These are phyloP conservation scores for Colletotrichum sp. DNA, from an alignment of 2,329 filamentous ascomycete genomes.

Conservation along the genomic window DNA sequence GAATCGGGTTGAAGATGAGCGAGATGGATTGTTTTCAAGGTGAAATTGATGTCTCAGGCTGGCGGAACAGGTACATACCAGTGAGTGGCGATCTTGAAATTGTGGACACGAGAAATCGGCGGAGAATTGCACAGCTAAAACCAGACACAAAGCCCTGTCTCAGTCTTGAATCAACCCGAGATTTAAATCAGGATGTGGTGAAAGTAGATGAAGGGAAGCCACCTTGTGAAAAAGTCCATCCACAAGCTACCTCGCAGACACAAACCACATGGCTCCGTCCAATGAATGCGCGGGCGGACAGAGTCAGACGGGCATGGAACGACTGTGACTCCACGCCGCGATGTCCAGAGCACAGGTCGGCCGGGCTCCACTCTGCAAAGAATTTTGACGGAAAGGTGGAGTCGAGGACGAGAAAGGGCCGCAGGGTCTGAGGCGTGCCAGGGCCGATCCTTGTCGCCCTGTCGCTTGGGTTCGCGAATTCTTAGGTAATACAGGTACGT, in stretches of 20 bases:
- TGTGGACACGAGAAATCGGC: slow-evolving; percentile 4
- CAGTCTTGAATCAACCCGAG: not conserved
- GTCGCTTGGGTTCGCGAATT: not conserved
- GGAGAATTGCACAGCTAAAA: not conserved
- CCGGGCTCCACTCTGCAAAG: slow-evolving; percentile 17
- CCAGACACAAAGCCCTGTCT: slow-evolving; percentile 12
- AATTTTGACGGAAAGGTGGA: slow-evolving; percentile 21
- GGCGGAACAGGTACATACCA: not conserved
- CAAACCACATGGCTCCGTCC: slow-evolving; percentile 6
- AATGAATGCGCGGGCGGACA: not conserved
- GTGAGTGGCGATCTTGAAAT: slow-evolving; percentile 8
- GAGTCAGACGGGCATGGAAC: not conserved
- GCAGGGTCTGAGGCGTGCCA: slow-evolving; percentile 1
- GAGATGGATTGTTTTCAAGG: not conserved
- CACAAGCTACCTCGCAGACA: not conserved
- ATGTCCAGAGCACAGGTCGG: not conserved
- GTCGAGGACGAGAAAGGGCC: not conserved
- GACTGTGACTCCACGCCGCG: slow-evolving; percentile 9
- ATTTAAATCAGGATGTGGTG: not conserved
- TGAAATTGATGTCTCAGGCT: slow-evolving; percentile 7
- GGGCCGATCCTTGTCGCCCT: not conserved
- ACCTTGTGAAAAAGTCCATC: not conserved
- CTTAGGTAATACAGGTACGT: not conserved
- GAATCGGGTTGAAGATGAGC: not conserved
- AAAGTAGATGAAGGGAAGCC: not conserved